Evolutionary conservation across 495 filamentous ascomycete genomes (phyloP).

Genomic region (Alectoria sarmentosa): DNA sequence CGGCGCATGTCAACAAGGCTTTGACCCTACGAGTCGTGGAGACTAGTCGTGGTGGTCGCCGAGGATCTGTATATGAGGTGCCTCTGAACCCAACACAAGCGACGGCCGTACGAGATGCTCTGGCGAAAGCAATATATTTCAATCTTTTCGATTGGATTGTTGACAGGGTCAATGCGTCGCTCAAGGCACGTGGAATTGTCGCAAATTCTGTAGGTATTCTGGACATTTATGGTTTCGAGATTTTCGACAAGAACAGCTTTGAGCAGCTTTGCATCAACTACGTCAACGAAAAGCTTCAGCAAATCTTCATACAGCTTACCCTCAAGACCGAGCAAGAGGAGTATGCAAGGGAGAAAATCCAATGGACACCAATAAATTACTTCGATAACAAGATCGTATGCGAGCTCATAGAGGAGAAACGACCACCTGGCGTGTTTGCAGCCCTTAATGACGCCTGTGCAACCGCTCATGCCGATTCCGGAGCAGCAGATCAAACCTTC

Average conservation of each 20-base stretch:
- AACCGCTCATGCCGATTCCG: slow-evolving; percentile 90
- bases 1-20: slow-evolving; percentile 73
- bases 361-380: slow-evolving; percentile 98
- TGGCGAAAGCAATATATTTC: slow-evolving; percentile 92
- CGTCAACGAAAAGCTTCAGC: slow-evolving; percentile 98
- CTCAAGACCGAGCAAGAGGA: slow-evolving; percentile 97
- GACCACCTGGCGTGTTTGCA: slow-evolving; percentile 91
- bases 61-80: slow-evolving; percentile 82
- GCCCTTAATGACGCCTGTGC: slow-evolving; percentile 96
- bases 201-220: slow-evolving; percentile 91
- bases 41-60: slow-evolving; percentile 73
- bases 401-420: slow-evolving; percentile 88
- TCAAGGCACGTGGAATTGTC: slow-evolving; percentile 68
- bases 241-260: slow-evolving; percentile 98
- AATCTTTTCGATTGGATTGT: slow-evolving; percentile 99
- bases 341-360: slow-evolving; percentile 91
- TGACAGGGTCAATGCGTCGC: slow-evolving; percentile 79
- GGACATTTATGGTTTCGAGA: slow-evolving; percentile 99
- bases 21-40: slow-evolving; percentile 86
- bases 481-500: slow-evolving; percentile 92
- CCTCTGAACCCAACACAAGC: slow-evolving; percentile 88
- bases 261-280: slow-evolving; percentile 99
- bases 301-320: slow-evolving; percentile 98
- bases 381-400: slow-evolving; percentile 99
- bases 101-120: slow-evolving; percentile 83